Percentiles rank a stretch among this genome's conserved stretches.
Evolutionary conservation across 306 rosid species (phyloP).

Genomic region (Sophora flavescens): DNA sequence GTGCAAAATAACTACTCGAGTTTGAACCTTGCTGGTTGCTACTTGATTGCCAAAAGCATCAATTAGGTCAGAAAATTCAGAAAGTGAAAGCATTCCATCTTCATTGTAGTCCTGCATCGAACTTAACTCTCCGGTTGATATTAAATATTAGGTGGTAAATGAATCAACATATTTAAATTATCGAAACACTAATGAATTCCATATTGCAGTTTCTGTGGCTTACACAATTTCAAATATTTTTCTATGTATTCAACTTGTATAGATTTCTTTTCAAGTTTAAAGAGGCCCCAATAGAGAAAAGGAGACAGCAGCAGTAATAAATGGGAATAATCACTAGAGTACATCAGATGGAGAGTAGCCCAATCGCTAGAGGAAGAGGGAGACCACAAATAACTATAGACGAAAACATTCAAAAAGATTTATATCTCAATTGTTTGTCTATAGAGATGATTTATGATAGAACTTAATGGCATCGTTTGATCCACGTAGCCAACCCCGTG

Average conservation of each 20-base stretch:
- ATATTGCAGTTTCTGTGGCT: constrained; percentile 11
- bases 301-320: constrained; percentile 14
- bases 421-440: too few relatives aligned
- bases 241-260: constrained; percentile 24
- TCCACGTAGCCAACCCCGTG: too few relatives aligned
- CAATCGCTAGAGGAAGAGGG: too few relatives aligned
- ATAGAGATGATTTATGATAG: too few relatives aligned
- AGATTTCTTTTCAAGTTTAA: constrained; percentile 17
- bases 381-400: too few relatives aligned
- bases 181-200: constrained; percentile 9
- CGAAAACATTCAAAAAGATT: too few relatives aligned
- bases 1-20: constrained; percentile 12
- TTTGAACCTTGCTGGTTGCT: constrained; percentile 80
- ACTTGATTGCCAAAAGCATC: constrained; percentile 90
- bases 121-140: constrained; percentile 44
- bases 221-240: constrained; percentile 34
- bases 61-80: constrained; percentile 85
- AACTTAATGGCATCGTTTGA: too few relatives aligned
- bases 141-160: constrained; percentile 16
- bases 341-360: too few relatives aligned
- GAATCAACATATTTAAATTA: constrained; percentile 16
- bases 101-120: constrained; percentile 81
- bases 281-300: constrained; percentile 34
- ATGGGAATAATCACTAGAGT: background rate
- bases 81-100: constrained; percentile 85